Evolutionary conservation across 2,329 filamentous ascomycete species (phyloP).

Genomic region (Fusarium beomiforme): DNA sequence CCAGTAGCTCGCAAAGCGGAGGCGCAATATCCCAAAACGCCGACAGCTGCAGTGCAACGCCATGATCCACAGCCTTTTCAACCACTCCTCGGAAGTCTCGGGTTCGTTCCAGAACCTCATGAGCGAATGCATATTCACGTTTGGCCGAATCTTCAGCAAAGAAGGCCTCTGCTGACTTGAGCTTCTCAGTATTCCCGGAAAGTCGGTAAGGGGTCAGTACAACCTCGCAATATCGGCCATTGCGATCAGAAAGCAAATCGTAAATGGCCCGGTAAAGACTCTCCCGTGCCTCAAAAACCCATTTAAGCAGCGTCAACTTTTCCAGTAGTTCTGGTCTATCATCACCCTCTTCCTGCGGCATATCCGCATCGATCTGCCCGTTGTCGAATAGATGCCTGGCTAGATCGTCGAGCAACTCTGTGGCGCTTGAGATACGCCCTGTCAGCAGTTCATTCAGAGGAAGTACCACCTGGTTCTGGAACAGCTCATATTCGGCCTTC

Average conservation of each 20-base stretch:
- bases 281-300: constrained; percentile 96
- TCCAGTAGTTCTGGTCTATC: constrained; percentile 94
- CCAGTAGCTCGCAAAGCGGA: constrained; percentile 78
- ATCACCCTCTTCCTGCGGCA: constrained; percentile 93
- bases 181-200: constrained; percentile 80
- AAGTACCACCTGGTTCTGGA: constrained; percentile 84
- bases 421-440: constrained; percentile 77
- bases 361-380: constrained; percentile 72
- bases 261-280: constrained; percentile 85
- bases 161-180: constrained; percentile 81
- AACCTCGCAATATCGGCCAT: constrained; percentile 85
- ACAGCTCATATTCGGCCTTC: constrained; percentile 84
- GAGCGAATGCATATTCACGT: constrained; percentile 75
- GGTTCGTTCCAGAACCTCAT: constrained; percentile 76
- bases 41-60: constrained; percentile 89
- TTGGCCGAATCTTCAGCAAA: constrained; percentile 82
- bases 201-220: constrained; percentile 82
- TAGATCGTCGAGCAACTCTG: constrained; percentile 80
- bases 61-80: constrained; percentile 84
- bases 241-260: constrained; percentile 84
- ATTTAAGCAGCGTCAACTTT: constrained; percentile 93
- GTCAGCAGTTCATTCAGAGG: constrained; percentile 85
- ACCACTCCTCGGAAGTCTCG: constrained; percentile 82
- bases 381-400: constrained; percentile 78
- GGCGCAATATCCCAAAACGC: constrained; percentile 99